Percentiles rank a stretch among this genome's conserved stretches.
These are phyloP conservation scores for Bathelium albidoporum DNA, from an alignment of 495 filamentous ascomycete genomes.

Conservation along the genomic window DNA sequence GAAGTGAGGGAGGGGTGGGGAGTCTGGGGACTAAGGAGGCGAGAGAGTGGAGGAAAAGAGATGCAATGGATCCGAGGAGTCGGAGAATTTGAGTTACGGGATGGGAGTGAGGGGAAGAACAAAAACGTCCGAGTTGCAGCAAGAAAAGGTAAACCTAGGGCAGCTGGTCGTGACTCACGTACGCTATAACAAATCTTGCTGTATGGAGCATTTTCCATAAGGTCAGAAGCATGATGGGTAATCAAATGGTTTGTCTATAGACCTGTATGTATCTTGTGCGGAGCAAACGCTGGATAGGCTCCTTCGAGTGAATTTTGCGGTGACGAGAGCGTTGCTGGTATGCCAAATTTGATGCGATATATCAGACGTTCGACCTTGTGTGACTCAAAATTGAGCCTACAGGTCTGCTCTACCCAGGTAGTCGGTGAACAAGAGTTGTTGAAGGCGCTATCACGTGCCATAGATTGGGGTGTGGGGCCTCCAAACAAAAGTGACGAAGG, in stretches of 20 bases:
- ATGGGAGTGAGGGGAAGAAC: neutral
- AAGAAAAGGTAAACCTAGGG: neutral
- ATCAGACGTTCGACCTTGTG: too few species aligned
- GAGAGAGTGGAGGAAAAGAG: slow-evolving; percentile 70
- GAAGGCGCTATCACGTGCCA: neutral
- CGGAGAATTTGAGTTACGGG: slow-evolving; percentile 35
- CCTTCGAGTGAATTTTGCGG: too few species aligned
- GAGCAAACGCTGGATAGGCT: too few species aligned
- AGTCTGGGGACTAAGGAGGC: slow-evolving; percentile 84
- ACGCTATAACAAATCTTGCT: neutral
- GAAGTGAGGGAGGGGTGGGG: slow-evolving; percentile 76
- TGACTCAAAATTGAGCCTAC: too few species aligned
- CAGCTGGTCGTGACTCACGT: neutral
- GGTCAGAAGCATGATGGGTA: too few species aligned
- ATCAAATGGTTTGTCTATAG: too few species aligned
- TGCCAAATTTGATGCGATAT: too few species aligned
- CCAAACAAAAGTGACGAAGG: slow-evolving; percentile 2
- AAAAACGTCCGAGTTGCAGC: neutral
- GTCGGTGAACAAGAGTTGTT: neutral
- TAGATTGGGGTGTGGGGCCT: neutral
- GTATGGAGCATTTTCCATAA: too few species aligned
- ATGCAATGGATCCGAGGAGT: slow-evolving; percentile 74
- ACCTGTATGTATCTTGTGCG: too few species aligned
- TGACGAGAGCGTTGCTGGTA: too few species aligned
- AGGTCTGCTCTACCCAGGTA: neutral